These are phyloP conservation scores for Pichia ethanolica DNA, from an alignment of 805 yeast species.

Conservation along the genomic window DNA sequence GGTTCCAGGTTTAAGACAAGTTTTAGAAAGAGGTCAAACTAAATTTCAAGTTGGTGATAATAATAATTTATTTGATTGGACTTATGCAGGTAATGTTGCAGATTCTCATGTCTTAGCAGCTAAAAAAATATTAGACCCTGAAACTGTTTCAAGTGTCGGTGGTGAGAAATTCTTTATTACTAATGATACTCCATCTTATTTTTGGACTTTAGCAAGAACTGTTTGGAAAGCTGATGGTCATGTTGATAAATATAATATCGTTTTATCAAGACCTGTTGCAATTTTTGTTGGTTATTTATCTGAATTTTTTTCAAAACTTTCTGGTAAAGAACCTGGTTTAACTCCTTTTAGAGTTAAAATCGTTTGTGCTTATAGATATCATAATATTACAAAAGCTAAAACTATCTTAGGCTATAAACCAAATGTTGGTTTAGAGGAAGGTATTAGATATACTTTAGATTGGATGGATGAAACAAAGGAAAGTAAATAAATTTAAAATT, in stretches of 20 bases:
- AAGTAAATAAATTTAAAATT: too few relatives aligned
- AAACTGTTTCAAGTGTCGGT: conserved; percentile 41
- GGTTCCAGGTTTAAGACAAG: conserved; percentile 85
- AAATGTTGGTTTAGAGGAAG: conserved; percentile 66
- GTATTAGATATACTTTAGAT: conserved; percentile 69
- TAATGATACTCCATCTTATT: conserved; percentile 89
- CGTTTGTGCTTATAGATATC: conserved; percentile 90
- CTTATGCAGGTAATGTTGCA: conserved; percentile 97
- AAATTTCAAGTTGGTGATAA: conserved; percentile 93
- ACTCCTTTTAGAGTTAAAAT: conserved; percentile 92
- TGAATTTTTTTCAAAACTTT: conserved; percentile 59
- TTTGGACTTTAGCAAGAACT: conserved; percentile 94
- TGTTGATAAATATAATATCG: conserved; percentile 61
- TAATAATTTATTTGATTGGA: conserved; percentile 90
- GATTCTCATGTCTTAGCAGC: conserved; percentile 95
- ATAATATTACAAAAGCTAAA: conserved; percentile 85
- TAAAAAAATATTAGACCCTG: conserved; percentile 50
- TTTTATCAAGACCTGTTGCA: conserved; percentile 67
- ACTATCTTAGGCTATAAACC: conserved; percentile 72
- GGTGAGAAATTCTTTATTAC: conserved; percentile 90
- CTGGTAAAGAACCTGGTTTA: conserved; percentile 84
- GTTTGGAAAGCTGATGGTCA: conserved; percentile 97
- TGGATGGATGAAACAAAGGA: conserved; percentile 73
- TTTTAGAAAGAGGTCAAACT: conserved; percentile 77
- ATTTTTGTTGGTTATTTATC: conserved; percentile 74